Base-by-base conservation (phyloP, 83 land plant genomes). In the Picea abies region DNA sequence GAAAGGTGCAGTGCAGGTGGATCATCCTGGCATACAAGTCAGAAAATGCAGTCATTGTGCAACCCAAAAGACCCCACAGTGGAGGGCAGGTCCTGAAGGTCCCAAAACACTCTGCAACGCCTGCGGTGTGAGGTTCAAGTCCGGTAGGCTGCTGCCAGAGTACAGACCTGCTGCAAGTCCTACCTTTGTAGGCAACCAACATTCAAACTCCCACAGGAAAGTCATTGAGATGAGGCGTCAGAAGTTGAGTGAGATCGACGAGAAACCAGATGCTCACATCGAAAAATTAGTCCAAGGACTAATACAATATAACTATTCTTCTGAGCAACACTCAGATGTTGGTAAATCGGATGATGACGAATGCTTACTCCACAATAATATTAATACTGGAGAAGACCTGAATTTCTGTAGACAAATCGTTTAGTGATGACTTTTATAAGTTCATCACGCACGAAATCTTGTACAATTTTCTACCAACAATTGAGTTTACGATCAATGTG, bases 71-170 rank as follows among this genome's bases (percentile, higher is more conserved):
- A 90, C 92, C 12, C 92, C 92, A 23, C 92, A 90, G 63, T 90
- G 92, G 92, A 69, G 92, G 26, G 91, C 92, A 17, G 92, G 92
- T 14, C 92, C 92, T 5, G 84, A 84, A 88, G 92, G 92, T 4
- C 92, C 92, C 69, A 90, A 90, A 68, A 89, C 91, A 2, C 72
- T 88, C 16, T 88, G 90, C 84, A 88, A 88, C 49, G 90, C 90
- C n/a, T 88, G 90, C 44, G 90, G 89, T 11, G 91, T 89, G 79
- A 86, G 91, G 14, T 89, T 87, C 80, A 90, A 90, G 56, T 87
- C 90, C n/a, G 92, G 92, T 11, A 79, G 92, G 72, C 83, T 90
- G 56, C 85, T 88, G 67, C 92, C 92, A 26, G 92, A 90, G 75
- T 90, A 90, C 81, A 78, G 92, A 20, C 92, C 92, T 52, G 92